Percentiles rank a stretch among this genome's conserved stretches.
Conservation (phyloP, 2,329 filamentous ascomycete species). For the Fusarium tricinctum region DNA sequence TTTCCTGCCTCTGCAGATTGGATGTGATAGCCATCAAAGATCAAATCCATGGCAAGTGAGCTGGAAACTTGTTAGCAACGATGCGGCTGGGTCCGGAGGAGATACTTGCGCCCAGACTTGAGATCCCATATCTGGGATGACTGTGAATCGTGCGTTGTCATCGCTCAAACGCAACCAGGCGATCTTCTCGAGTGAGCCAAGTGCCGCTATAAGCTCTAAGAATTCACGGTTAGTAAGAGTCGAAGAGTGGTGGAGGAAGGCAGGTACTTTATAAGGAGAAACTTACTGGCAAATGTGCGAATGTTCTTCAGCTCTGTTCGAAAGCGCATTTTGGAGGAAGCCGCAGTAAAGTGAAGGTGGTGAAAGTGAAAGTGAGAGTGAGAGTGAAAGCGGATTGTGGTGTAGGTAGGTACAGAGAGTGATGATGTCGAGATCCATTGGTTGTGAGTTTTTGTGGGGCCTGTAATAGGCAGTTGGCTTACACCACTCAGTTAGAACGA, state of each 20-base stretch:
- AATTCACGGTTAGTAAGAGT: conserved; percentile 12
- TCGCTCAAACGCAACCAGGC: conserved; percentile 93
- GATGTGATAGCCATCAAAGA: conserved; percentile 88
- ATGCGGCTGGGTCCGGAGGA: background rate
- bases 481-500: conserved; percentile 5
- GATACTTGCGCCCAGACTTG: conserved; percentile 90
- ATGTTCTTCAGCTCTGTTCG: conserved; percentile 76
- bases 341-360: conserved; percentile 1
- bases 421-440: conserved; percentile 28
- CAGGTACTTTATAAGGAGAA: background rate
- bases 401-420: background rate
- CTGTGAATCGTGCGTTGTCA: conserved; percentile 90
- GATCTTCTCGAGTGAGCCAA: conserved; percentile 80
- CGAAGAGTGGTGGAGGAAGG: background rate
- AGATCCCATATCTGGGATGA: conserved; percentile 93
- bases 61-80: conserved; percentile 52
- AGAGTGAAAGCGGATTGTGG: background rate
- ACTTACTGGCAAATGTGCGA: conserved; percentile 73
- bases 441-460: conserved; percentile 35
- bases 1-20: conserved; percentile 86
- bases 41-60: conserved; percentile 78
- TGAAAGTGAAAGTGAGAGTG: conserved; percentile 1
- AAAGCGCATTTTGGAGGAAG: conserved; percentile 69
- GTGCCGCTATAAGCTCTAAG: conserved; percentile 73
- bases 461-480: background rate